Evolutionary conservation across 2,329 filamentous ascomycete genomes (phyloP), one percentile per base, ranked within the genome.

Genomic region (Hypoxylon sp.): DNA sequence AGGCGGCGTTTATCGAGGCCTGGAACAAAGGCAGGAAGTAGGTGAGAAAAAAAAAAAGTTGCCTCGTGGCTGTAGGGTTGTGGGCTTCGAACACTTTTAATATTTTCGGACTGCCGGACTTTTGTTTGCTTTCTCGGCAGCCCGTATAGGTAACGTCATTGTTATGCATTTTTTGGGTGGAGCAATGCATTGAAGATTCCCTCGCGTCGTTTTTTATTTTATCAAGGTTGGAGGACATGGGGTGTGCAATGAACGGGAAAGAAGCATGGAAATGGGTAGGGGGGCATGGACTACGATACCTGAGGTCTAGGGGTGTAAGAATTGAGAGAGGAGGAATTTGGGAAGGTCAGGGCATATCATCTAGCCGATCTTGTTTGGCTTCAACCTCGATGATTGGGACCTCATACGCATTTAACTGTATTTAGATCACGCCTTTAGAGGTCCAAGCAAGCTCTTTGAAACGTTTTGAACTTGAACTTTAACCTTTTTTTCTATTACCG

Each of bases 1-100:
- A 99, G 84, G 83, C 85, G 24, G 88, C 90, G 5, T 99, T 99
- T 80, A 86, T 97, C 29, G 86, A 90, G 60, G 90, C 90, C 31
- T 95, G 86, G 80, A 80, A 77, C 8, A 83, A 81, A 48, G 81
- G 80, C 53, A 81, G 78, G 76, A 75, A 74, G 60, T 81, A 69
- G 29, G n/a, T n/a, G n/a, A n/a, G n/a, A n/a, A 6, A 8, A 8
- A 31, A 31, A 31, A 77, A 55, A 19, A 1, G 24, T 9, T 9
- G 1, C 9, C 5, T 22, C 22, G 2, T 9, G 24, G 17, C 17
- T 35, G 29, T 11, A n/a, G 26, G 26, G 5, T 22, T 22, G 19
- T 46, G n/a, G n/a, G 10, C 17, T 35, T 46, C 35, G 6, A 5
- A 5, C 11, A 14, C 35, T 31, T 53, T 9, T 8, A 31, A 9